Conservation (phyloP, 2,329 filamentous ascomycete genomes). For the Daldinia sp. region DNA sequence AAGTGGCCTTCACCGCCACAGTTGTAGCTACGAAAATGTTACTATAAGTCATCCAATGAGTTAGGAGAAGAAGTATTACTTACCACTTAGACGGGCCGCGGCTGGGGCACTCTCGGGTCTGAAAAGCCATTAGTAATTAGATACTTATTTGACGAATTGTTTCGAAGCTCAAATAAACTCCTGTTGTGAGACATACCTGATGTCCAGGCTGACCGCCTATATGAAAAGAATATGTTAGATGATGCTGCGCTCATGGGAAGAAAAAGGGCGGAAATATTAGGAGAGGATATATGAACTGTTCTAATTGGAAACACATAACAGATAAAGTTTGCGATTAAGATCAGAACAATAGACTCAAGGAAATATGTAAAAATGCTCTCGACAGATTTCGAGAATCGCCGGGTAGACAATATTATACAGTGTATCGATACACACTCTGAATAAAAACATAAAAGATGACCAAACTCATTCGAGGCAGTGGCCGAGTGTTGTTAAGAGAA, state of each 20-base stretch:
- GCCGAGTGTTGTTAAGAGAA: neutral
- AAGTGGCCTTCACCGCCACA: slow-evolving; percentile 76
- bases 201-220: slow-evolving; percentile 79
- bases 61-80: slow-evolving; percentile 51
- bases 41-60: slow-evolving; percentile 31
- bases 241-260: slow-evolving; percentile 32
- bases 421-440: slow-evolving; percentile 11
- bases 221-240: slow-evolving; percentile 47
- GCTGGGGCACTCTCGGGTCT: slow-evolving; percentile 89
- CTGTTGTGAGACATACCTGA: slow-evolving; percentile 69
- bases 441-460: neutral
- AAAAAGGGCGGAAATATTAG: neutral
- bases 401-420: slow-evolving; percentile 6
- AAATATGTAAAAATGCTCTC: neutral
- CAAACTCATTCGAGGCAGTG: neutral
- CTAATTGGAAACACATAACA: neutral
- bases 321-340: neutral
- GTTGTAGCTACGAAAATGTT: slow-evolving; percentile 51
- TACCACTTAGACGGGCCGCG: slow-evolving; percentile 86
- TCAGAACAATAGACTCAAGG: neutral
- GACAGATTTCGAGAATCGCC: slow-evolving; percentile 1
- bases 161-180: slow-evolving; percentile 33
- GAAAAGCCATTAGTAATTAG: slow-evolving; percentile 50
- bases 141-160: slow-evolving; percentile 29
- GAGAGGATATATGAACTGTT: neutral